phyloP scores from a whole-genome alignment of 345 rosid species.

The Erucastrum elatum region DNA sequence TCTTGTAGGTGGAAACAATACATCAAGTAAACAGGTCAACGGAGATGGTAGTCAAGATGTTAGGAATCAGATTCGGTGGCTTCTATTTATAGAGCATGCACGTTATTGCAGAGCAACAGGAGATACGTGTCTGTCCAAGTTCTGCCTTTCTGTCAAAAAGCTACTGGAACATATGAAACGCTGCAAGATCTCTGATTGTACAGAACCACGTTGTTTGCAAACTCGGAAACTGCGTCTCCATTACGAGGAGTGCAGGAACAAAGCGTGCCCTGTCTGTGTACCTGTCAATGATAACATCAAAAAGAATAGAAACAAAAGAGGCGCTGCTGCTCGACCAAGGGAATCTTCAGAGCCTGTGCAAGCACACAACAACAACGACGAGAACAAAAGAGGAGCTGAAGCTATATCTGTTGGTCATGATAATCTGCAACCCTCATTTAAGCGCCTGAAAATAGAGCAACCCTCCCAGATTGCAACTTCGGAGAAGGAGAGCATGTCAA shows the following conservation, averaged over 20 bases:
- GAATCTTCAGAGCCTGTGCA: constrained; percentile 46
- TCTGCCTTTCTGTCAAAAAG: constrained; percentile 52
- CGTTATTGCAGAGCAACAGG: constrained; percentile 64
- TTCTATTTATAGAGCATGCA: constrained; percentile 71
- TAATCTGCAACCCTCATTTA: constrained; percentile 59
- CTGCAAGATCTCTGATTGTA: constrained; percentile 56
- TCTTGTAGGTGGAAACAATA: background rate
- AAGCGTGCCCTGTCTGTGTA: constrained; percentile 71
- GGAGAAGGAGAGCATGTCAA: constrained; percentile 42
- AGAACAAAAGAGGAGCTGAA: constrained; percentile 35
- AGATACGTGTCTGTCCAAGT: constrained; percentile 58
- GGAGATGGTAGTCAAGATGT: constrained; percentile 26
- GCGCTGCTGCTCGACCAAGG: constrained; percentile 21
- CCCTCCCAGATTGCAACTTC: constrained; percentile 44
- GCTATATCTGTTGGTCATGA: constrained; percentile 40
- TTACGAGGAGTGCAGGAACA: constrained; percentile 54
- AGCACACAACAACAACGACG: constrained; percentile 22
- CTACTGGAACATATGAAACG: constrained; percentile 61
- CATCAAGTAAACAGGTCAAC: constrained; percentile 3
- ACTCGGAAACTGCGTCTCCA: constrained; percentile 60
- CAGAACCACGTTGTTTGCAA: constrained; percentile 51
- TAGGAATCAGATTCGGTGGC: constrained; percentile 64
- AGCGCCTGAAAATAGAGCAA: constrained; percentile 68
- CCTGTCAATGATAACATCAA: constrained; percentile 48
- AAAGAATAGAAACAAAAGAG: constrained; percentile 43